Evolutionary conservation across 2,329 filamentous ascomycete genomes (phyloP), one percentile per base, ranked within the genome.

Genomic region (Cladosporium halotolerans): DNA sequence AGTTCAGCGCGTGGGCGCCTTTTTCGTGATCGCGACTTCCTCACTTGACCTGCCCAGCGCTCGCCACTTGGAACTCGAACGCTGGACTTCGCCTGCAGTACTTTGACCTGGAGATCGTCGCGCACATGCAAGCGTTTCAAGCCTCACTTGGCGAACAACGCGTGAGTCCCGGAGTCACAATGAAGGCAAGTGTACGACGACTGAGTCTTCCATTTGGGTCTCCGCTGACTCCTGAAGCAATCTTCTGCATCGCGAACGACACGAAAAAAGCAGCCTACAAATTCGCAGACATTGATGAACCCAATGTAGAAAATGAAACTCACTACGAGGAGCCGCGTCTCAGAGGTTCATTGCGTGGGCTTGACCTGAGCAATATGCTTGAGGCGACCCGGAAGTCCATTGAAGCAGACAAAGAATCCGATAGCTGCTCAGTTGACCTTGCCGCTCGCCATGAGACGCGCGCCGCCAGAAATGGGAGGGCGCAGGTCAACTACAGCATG

Each of bases 381-480:
- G 16, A 49, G 8, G 38, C 4, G 6, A 39, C 33, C 5, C 23
- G 38, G 43, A 40, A 32, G 4, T 51, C 53, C 11, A 42, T 47
- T 9, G 53, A 55, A 11, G 55, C 56, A 10, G 56, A 59, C 38
- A 56, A 50, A 4, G 47, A 55, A 5, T 52, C 53, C n/a, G 19
- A 55, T 53, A 9, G 46, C 42, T 5, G 53, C 52, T 11, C 48
- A 54, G 36, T 46, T 11, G 10, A 11, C 34, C 5, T n/a, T 9
- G 18, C 42, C 3, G 28, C 39, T 2, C 59, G 50, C 8, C 58
- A 57, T 28, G 19, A 48, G 4, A 60, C 59, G 34, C 58, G 59
- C 9, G 55, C 56, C 8, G 49, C 54, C 3, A 57, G 57, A 19
- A 32, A 54, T 48, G 56, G 56, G 18, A 57, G 51, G 10, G 46